Evolutionary conservation across 371 early-diverging fungal genomes (phyloP).

Genomic region (Umbelopsis sp.): DNA sequence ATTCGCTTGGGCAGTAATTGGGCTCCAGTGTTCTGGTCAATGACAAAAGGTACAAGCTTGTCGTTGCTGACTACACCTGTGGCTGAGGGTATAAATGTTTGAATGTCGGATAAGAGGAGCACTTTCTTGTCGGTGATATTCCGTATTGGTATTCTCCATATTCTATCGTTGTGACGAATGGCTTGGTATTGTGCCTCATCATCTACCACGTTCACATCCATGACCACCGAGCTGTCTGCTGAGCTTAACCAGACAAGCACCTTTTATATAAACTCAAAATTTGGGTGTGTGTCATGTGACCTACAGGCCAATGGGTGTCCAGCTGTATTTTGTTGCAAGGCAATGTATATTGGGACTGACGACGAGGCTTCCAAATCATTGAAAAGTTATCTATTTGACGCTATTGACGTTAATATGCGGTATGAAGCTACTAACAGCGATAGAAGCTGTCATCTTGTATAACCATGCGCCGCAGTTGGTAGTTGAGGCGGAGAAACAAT

Average conservation of each 20-base stretch:
- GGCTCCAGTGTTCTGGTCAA: slow-evolving; percentile 28
- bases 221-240: background rate
- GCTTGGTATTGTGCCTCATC: slow-evolving; percentile 25
- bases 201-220: slow-evolving; percentile 6
- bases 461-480: no score
- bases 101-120: slow-evolving; percentile 42
- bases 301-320: no score
- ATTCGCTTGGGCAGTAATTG: slow-evolving; percentile 41
- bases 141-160: slow-evolving; percentile 46
- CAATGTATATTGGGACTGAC: no score
- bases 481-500: background rate
- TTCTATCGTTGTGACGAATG: slow-evolving; percentile 35
- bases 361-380: no score
- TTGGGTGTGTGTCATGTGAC: no score
- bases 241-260: background rate
- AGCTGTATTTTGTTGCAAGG: no score
- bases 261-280: no score
- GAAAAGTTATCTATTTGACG: no score
- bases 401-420: no score
- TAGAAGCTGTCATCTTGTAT: no score
- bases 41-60: slow-evolving; percentile 43
- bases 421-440: no score
- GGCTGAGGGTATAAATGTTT: slow-evolving; percentile 40
- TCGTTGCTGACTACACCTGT: slow-evolving; percentile 40
- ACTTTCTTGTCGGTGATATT: slow-evolving; percentile 31